phyloP scores from a whole-genome alignment of 768 basidiomycete genomes.

The Suillus variegatus region DNA sequence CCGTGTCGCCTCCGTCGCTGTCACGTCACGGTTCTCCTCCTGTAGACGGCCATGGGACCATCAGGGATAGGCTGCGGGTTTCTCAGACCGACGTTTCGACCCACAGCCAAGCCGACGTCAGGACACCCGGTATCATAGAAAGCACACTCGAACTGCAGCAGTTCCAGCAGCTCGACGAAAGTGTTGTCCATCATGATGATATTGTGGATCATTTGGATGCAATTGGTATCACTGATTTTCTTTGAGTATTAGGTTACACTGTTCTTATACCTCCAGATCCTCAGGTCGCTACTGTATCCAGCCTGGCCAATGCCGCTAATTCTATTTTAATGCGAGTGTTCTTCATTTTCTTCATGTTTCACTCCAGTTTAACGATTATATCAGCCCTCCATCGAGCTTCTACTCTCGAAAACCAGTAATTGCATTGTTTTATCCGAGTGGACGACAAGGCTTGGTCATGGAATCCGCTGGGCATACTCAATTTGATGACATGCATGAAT shows the following conservation, averaged over 20 bases:
- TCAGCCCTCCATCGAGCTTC: slow-evolving; percentile 67
- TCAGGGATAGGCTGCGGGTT: slow-evolving; percentile 34
- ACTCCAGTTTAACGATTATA: slow-evolving; percentile 5
- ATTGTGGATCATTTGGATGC: slow-evolving; percentile 84
- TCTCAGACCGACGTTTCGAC: slow-evolving; percentile 42
- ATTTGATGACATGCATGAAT: slow-evolving; percentile 43
- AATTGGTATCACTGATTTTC: slow-evolving; percentile 49
- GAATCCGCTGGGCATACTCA: slow-evolving; percentile 31
- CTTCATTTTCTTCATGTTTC: slow-evolving; percentile 1
- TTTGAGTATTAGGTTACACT: slow-evolving; percentile 6
- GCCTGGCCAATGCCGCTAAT: slow-evolving; percentile 78
- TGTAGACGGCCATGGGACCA: background rate
- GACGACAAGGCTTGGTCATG: slow-evolving; percentile 20
- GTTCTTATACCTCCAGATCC: slow-evolving; percentile 49
- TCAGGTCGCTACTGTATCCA: slow-evolving; percentile 72
- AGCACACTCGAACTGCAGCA: slow-evolving; percentile 45
- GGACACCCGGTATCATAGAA: slow-evolving; percentile 42
- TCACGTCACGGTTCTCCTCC: background rate
- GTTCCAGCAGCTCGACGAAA: slow-evolving; percentile 18
- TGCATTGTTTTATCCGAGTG: slow-evolving; percentile 42
- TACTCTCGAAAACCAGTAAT: slow-evolving; percentile 73
- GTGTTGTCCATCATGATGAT: slow-evolving; percentile 57
- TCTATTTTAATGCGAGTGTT: slow-evolving; percentile 63
- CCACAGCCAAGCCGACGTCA: slow-evolving; percentile 28
- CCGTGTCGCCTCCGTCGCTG: background rate